Conservation (phyloP, 73 alveolate genomes). For the Halteria grandinella region DNA sequence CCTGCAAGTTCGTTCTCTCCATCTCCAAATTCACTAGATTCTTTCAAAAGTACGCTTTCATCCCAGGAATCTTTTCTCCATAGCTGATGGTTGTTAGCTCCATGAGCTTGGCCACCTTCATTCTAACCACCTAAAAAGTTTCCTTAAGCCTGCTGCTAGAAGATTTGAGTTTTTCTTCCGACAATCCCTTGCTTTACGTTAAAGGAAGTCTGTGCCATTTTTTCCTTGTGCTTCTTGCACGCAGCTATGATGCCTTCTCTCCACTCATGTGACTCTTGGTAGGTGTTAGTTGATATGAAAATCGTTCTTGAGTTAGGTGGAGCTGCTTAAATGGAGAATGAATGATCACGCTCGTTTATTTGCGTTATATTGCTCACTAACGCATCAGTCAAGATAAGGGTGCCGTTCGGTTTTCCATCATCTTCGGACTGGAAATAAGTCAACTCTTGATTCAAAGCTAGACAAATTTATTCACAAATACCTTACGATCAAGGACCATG, state of each 20-base stretch:
- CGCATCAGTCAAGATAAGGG: slow-evolving; percentile 35
- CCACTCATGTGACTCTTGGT: slow-evolving; percentile 32
- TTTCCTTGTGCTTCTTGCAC: not conserved
- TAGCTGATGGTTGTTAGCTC: too few relatives aligned
- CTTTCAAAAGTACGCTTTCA: too few relatives aligned
- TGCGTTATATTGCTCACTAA: slow-evolving; percentile 37
- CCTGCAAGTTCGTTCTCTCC: too few relatives aligned
- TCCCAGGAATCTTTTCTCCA: too few relatives aligned
- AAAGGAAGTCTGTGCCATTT: too few relatives aligned
- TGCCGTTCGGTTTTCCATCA: slow-evolving; percentile 42
- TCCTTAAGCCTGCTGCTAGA: too few relatives aligned
- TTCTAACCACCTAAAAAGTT: too few relatives aligned
- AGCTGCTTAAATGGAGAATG: slow-evolving; percentile 50
- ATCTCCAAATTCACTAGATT: too few relatives aligned
- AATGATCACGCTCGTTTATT: slow-evolving; percentile 38
- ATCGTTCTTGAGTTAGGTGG: slow-evolving; percentile 31
- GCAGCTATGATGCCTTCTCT: slow-evolving; percentile 26
- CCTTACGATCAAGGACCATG: slow-evolving; percentile 61
- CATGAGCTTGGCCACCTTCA: too few relatives aligned
- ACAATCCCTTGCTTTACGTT: too few relatives aligned
- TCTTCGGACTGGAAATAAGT: slow-evolving; percentile 42
- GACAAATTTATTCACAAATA: not conserved
- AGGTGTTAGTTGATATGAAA: slow-evolving; percentile 7
- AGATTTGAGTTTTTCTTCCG: too few relatives aligned
- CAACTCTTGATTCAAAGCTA: slow-evolving; percentile 37